Evolutionary conservation across 371 early-diverging fungal species (phyloP).

Genomic region (Mortierella sp.): DNA sequence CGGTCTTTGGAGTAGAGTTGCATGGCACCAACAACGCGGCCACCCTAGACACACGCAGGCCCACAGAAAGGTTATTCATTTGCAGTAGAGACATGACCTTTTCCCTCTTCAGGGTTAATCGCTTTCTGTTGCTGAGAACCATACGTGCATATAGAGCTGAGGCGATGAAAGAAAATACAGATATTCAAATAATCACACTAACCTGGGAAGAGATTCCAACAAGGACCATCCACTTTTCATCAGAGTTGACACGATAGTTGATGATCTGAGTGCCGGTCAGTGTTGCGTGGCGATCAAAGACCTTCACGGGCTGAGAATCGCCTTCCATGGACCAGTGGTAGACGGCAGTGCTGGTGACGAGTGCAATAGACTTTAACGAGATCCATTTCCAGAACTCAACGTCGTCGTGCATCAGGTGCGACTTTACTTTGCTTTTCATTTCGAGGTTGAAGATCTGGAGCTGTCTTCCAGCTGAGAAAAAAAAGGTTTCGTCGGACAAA

Average conservation of each 20-base stretch:
- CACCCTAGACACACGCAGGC: no score
- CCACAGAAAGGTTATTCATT: no score
- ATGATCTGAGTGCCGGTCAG: slow-evolving; percentile 93
- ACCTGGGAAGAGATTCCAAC: slow-evolving; percentile 93
- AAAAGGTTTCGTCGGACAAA: neutral
- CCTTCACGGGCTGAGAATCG: slow-evolving; percentile 83
- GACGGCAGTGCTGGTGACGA: slow-evolving; percentile 90
- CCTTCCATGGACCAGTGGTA: slow-evolving; percentile 98
- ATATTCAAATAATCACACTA: neutral
- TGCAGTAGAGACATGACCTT: neutral
- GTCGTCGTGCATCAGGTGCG: slow-evolving; percentile 92
- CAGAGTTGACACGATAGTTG: slow-evolving; percentile 90
- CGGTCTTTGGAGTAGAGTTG: slow-evolving; percentile 95
- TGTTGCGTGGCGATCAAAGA: slow-evolving; percentile 92
- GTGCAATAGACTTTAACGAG: slow-evolving; percentile 84
- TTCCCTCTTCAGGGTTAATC: no score
- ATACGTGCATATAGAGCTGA: no score
- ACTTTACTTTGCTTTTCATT: slow-evolving; percentile 93
- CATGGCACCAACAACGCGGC: slow-evolving; percentile 95
- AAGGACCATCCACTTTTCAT: slow-evolving; percentile 94
- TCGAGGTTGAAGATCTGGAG: slow-evolving; percentile 98
- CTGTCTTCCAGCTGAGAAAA: slow-evolving; percentile 80
- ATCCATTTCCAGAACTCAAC: slow-evolving; percentile 98
- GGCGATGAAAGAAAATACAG: neutral
- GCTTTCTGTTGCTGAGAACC: no score